Percentiles rank a stretch among this genome's conserved stretches.
Evolutionary conservation across 805 yeast genomes (phyloP).

Genomic region (Saturnispora diversa): DNA sequence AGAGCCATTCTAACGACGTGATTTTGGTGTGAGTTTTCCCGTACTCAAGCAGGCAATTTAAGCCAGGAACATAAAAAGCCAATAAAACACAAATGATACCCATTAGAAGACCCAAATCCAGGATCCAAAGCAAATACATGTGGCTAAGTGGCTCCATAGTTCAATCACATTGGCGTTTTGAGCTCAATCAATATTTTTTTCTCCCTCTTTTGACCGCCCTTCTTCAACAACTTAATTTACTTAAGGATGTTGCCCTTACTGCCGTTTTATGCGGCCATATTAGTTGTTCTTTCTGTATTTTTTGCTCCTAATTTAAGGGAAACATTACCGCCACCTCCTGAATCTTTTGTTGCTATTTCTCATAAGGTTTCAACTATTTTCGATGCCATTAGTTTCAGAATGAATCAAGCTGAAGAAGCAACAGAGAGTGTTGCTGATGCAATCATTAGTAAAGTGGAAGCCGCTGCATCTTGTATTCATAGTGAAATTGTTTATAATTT

Average conservation of each 20-base stretch:
- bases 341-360: slow-evolving; percentile 1
- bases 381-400: background rate
- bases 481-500: slow-evolving; percentile 1
- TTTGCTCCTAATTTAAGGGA: slow-evolving; percentile 9
- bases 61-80: slow-evolving; percentile 9
- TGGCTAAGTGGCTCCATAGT: too few relatives aligned
- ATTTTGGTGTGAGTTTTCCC: slow-evolving; percentile 15
- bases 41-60: slow-evolving; percentile 13
- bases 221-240: background rate
- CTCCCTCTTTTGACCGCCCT: background rate
- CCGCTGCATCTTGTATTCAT: background rate
- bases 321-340: slow-evolving; percentile 3
- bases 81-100: slow-evolving; percentile 11
- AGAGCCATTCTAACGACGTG: slow-evolving; percentile 15
- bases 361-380: background rate
- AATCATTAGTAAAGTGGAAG: background rate
- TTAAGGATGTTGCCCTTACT: slow-evolving; percentile 10
- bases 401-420: slow-evolving; percentile 3
- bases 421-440: slow-evolving; percentile 5
- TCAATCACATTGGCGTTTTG: background rate
- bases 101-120: background rate
- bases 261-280: slow-evolving; percentile 10
- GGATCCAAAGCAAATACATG: background rate
- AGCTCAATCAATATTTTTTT: background rate
- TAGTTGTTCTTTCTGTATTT: slow-evolving; percentile 10